These are phyloP conservation scores for Globisporangium recalcitrans DNA, from an alignment of 352 stramenopile species.

Conservation along the genomic window DNA sequence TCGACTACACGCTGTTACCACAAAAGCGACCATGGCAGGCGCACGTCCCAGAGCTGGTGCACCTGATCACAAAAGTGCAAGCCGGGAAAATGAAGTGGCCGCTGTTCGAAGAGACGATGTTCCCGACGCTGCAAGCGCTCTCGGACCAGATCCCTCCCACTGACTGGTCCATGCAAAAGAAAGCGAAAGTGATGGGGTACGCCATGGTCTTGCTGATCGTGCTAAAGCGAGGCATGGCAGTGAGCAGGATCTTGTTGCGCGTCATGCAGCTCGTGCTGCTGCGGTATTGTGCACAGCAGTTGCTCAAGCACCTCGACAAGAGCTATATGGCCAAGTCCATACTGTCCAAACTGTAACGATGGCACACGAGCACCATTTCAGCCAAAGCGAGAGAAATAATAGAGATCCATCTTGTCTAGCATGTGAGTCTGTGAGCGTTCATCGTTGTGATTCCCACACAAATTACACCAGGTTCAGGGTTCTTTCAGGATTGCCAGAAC, in stretches of 20 bases:
- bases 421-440: too few relatives aligned
- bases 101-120: conserved; percentile 39
- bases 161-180: conserved; percentile 36
- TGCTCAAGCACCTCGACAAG: conserved; percentile 42
- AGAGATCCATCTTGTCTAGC: too few relatives aligned
- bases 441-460: too few relatives aligned
- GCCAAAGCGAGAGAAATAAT: background rate
- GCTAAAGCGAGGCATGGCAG: conserved; percentile 43
- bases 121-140: conserved; percentile 40
- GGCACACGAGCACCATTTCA: background rate
- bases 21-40: conserved; percentile 40
- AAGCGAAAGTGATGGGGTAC: conserved; percentile 46
- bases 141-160: conserved; percentile 27
- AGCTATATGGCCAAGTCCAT: conserved; percentile 13
- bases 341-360: conserved; percentile 15
- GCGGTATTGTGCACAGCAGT: conserved; percentile 48
- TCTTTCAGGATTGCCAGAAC: too few relatives aligned
- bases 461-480: too few relatives aligned
- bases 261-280: conserved; percentile 54
- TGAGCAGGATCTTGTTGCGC: conserved; percentile 42
- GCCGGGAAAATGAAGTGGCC: conserved; percentile 53
- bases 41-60: conserved; percentile 46
- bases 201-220: conserved; percentile 47
- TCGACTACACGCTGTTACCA: conserved; percentile 55
- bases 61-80: conserved; percentile 44